Conservation (phyloP, 164 flowering plant genomes). For the Cinnamomum chago region DNA sequence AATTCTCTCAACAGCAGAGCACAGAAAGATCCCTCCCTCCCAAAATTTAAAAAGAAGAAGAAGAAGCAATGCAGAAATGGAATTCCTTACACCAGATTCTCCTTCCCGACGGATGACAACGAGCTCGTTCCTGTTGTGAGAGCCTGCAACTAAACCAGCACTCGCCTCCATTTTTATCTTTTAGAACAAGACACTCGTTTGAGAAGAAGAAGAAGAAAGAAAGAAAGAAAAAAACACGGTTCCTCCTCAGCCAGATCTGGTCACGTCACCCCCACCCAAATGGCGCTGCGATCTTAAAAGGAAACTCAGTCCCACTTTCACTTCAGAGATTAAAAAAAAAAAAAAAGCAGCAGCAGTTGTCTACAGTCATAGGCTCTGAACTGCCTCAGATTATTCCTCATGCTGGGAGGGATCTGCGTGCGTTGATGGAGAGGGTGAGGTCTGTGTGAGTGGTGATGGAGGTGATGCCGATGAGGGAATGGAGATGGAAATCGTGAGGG, state of each 20-base stretch:
- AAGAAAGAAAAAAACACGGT: conserved; percentile 1
- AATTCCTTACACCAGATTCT: conserved; percentile 35
- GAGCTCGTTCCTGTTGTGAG: conserved; percentile 61
- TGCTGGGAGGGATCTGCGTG: too few species aligned
- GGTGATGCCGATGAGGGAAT: too few species aligned
- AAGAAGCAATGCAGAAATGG: not conserved
- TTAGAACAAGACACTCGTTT: not conserved
- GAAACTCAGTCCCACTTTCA: conserved; percentile 8
- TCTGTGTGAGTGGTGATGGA: too few species aligned
- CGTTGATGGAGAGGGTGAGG: too few species aligned
- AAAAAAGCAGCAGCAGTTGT: too few species aligned
- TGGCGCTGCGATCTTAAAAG: conserved; percentile 4
- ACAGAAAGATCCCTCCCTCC: not conserved
- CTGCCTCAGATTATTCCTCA: too few species aligned
- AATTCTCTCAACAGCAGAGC: not conserved
- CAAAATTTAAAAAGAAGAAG: too few species aligned
- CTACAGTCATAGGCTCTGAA: too few species aligned
- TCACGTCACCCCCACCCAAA: not conserved
- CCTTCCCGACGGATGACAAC: conserved; percentile 51
- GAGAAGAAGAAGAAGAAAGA: not conserved
- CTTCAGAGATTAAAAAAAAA: too few species aligned
- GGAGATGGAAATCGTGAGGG: too few species aligned
- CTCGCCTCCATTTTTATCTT: conserved; percentile 42
- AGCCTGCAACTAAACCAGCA: conserved; percentile 60
- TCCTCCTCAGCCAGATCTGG: conserved; percentile 20